Evolutionary conservation across 2,329 filamentous ascomycete genomes (phyloP).

Genomic region (Aspergillus chevalieri): DNA sequence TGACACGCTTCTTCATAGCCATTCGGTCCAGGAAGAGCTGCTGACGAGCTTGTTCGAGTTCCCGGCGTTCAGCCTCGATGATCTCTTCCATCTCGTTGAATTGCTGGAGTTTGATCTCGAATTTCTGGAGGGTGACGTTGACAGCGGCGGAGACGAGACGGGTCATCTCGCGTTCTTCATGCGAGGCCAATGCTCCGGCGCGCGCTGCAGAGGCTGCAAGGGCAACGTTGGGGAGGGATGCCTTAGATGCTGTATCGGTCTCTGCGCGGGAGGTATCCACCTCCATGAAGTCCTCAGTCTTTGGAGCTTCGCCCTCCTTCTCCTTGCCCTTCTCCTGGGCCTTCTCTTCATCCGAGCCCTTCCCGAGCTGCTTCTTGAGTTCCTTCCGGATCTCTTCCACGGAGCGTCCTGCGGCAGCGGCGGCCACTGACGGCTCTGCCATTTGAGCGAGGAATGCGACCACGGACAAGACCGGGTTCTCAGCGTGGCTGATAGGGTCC

Average conservation of each 20-base stretch:
- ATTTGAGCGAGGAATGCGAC: constrained; percentile 89
- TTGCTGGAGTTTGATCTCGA: constrained; percentile 91
- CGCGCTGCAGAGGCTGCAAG: constrained; percentile 81
- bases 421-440: constrained; percentile 82
- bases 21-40: constrained; percentile 90
- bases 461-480: constrained; percentile 95
- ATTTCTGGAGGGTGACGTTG: constrained; percentile 90
- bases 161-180: constrained; percentile 95
- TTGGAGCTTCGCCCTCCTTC: constrained; percentile 43
- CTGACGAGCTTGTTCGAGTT: constrained; percentile 85
- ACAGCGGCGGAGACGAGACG: constrained; percentile 85
- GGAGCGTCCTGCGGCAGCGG: constrained; percentile 81
- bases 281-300: constrained; percentile 56
- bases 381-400: constrained; percentile 78
- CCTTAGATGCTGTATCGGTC: constrained; percentile 44
- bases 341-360: constrained; percentile 45
- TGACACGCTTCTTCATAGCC: constrained; percentile 79
- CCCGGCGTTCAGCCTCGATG: constrained; percentile 82
- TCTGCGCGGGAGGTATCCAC: constrained; percentile 45
- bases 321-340: constrained; percentile 42
- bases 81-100: constrained; percentile 95
- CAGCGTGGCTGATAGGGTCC: constrained; percentile 82
- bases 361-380: constrained; percentile 72
- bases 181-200: constrained; percentile 79
- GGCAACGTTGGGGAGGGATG: constrained; percentile 63